Evolutionary conservation across 306 rosid genomes (phyloP).

Genomic region (Malus asiatica): DNA sequence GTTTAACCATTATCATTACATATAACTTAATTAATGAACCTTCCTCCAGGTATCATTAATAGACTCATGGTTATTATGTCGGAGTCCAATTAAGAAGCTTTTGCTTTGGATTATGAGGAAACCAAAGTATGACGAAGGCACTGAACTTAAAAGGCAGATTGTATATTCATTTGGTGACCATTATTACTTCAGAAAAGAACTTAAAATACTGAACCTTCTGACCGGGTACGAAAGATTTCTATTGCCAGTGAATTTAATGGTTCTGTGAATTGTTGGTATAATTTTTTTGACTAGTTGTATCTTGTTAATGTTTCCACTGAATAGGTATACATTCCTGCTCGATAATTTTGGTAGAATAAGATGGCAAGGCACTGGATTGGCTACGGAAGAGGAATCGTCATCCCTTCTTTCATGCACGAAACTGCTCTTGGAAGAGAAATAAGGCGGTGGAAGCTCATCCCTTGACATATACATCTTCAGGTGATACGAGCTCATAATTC

Average conservation of each 20-base stretch:
- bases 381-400: constrained; percentile 57
- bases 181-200: constrained; percentile 89
- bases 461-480: not conserved
- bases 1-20: not conserved
- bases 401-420: constrained; percentile 66
- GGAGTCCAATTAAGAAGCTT: constrained; percentile 48
- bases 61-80: constrained; percentile 66
- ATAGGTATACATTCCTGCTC: constrained; percentile 68
- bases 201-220: constrained; percentile 62
- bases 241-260: not conserved
- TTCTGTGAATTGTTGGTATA: not conserved
- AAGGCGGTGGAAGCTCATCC: constrained; percentile 19
- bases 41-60: constrained; percentile 61
- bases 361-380: constrained; percentile 85
- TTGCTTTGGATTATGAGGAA: constrained; percentile 70
- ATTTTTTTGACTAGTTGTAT: not conserved
- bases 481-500: not conserved
- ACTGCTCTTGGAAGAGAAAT: constrained; percentile 45
- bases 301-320: constrained; percentile 6
- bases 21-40: not conserved
- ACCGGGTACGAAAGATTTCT: constrained; percentile 54
- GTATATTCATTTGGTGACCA: constrained; percentile 86
- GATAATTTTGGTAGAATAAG: constrained; percentile 89
- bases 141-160: constrained; percentile 40
- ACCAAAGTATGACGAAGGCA: constrained; percentile 32